phyloP scores from a whole-genome alignment of 108 stramenopile species.

The Skeletonema marinoi region DNA sequence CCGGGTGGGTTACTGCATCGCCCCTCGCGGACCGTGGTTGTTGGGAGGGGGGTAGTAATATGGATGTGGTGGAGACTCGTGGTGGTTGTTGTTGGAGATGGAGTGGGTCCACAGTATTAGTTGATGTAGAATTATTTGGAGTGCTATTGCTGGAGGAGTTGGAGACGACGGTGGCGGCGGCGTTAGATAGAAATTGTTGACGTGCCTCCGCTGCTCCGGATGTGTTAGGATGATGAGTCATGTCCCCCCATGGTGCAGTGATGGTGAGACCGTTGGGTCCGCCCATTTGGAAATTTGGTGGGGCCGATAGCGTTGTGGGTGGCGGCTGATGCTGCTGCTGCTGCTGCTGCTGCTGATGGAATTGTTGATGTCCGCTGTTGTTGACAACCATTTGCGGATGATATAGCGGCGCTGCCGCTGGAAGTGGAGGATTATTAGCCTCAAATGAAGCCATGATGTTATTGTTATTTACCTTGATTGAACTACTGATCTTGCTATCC shows the following conservation, averaged over 20 bases:
- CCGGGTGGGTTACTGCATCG: conserved; percentile 28
- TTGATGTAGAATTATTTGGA: neutral
- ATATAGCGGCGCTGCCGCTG: neutral
- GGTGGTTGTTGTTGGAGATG: neutral
- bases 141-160: neutral
- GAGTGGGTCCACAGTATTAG: neutral
- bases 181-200: neutral
- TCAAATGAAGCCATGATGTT: neutral
- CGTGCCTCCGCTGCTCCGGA: neutral
- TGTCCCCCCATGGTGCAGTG: neutral
- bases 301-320: neutral
- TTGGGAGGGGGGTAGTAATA: conserved; percentile 13
- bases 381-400: neutral
- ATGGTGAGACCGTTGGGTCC: neutral
- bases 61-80: conserved; percentile 1
- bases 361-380: neutral
- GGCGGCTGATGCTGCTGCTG: neutral
- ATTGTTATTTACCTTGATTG: neutral
- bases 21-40: neutral
- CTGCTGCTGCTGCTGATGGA: neutral
- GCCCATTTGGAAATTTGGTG: neutral
- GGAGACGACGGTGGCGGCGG: neutral
- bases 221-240: neutral
- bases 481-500: too few relatives aligned
- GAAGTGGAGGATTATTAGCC: neutral